A percentile compares a stretch with the other conserved stretches of the same genome.
Conservation (phyloP, 768 basidiomycete genomes). For the Kwoniella europaea region DNA sequence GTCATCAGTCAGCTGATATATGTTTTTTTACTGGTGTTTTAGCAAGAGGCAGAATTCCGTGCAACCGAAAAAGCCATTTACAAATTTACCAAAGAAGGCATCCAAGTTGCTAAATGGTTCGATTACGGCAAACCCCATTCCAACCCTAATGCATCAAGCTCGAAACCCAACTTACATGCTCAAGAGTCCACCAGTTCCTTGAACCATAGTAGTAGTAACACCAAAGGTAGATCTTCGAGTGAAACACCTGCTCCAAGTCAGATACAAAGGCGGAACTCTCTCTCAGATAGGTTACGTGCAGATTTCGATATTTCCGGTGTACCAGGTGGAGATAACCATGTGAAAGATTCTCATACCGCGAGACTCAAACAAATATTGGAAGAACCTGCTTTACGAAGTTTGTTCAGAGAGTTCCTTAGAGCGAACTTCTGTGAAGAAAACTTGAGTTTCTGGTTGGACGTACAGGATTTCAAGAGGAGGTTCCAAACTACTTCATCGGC, state of each 20-base stretch:
- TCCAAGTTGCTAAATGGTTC: constrained; percentile 84
- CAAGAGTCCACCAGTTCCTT: constrained; percentile 70
- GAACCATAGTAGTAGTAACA: background rate
- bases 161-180: constrained; percentile 53
- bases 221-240: constrained; percentile 19
- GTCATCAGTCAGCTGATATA: background rate
- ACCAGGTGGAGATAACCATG: constrained; percentile 50
- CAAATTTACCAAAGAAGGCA: constrained; percentile 89
- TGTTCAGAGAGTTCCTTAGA: constrained; percentile 93
- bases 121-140: constrained; percentile 32
- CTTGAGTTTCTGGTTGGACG: constrained; percentile 94
- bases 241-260: constrained; percentile 8
- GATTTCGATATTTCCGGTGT: constrained; percentile 32
- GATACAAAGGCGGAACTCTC: constrained; percentile 25
- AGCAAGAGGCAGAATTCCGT: constrained; percentile 95
- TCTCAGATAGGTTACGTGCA: constrained; percentile 25
- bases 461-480: constrained; percentile 93
- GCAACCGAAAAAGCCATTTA: constrained; percentile 95
- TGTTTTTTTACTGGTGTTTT: constrained; percentile 10
- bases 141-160: constrained; percentile 11
- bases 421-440: constrained; percentile 99
- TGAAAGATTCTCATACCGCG: constrained; percentile 88
- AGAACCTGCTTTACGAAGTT: constrained; percentile 80
- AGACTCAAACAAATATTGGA: constrained; percentile 89
- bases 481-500: constrained; percentile 95